Base-by-base conservation (phyloP, 352 stramenopile genomes). In the Aphanomyces astaci region DNA sequence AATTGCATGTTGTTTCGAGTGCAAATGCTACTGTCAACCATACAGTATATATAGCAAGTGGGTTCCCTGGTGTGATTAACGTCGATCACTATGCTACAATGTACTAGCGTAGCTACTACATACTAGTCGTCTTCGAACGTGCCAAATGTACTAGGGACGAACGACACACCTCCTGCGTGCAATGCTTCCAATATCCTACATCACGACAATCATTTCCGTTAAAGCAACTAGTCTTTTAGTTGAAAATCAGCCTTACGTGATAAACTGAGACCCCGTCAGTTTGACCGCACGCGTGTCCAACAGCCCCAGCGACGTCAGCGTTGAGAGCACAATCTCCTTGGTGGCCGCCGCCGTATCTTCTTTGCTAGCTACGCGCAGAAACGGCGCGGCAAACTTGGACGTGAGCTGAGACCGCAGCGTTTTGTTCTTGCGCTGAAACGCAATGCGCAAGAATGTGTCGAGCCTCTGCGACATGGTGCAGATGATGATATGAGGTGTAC, bases 391-490 rank as follows among this genome's bases (percentile, higher is more conserved):
- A n/a, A 83, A 87, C 48, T 83, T 90, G 27, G 79, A 81, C 3
- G 87, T 70, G 43, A 95, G 59, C 36, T 89, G 73, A 4, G 87
- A 82, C 33, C 87, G 79, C 52, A 95, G 71, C 32, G 87, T 95
- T 73, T 95, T 95, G 73, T 95, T 95, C 73, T 94, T 93, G 48
- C 85, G 82, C 36, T 80, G 72, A 62, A 95, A 95, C 49, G 75
- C 87, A 49, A 92, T 71, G 36, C 84, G 81, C 31, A 95, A 71
- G 27, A 95, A 56, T 22, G 80, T 76, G 43, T 93, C 86, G 59
- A 92, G 92, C 57, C 85, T 82, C 76, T 88, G 75, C 22, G 36
- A 28, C 45, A 57, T 33, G n/a, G 19, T n/a, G 4, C 3, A 40
- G 7, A 11, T 43, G 7, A 24, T 70, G 82, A 75, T 72, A n/a